Conservation (phyloP, 1,284 basidiomycete species). For the Tetrapyrgos nigripes region DNA sequence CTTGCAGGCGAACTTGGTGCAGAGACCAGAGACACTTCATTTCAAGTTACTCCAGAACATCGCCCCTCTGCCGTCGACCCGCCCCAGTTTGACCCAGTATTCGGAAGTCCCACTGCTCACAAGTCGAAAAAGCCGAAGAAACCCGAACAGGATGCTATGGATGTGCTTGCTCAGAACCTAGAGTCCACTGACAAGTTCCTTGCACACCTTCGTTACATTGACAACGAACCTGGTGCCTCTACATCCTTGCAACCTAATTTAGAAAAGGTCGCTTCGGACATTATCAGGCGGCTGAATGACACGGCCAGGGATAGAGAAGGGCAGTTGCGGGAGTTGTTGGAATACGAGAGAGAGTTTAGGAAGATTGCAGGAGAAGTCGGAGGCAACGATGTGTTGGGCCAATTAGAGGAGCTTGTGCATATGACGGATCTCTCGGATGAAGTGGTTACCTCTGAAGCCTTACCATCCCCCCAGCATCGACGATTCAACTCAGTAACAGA, state of each 20-base stretch:
- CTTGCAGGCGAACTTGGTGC: slow-evolving; percentile 42
- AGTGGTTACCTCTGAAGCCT: slow-evolving; percentile 45
- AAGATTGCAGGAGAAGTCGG: slow-evolving; percentile 79
- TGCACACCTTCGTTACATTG: slow-evolving; percentile 69
- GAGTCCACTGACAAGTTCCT: slow-evolving; percentile 81
- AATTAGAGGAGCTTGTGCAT: slow-evolving; percentile 65
- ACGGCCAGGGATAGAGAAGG: slow-evolving; percentile 76
- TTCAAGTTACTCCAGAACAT: slow-evolving; percentile 23
- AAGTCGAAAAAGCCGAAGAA: slow-evolving; percentile 37
- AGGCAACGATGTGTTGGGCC: slow-evolving; percentile 73
- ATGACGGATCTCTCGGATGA: slow-evolving; percentile 58
- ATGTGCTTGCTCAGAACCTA: slow-evolving; percentile 71
- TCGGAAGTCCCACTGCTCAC: slow-evolving; percentile 43
- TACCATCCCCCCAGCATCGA: slow-evolving; percentile 25
- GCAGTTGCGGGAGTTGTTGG: slow-evolving; percentile 77
- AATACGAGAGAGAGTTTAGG: slow-evolving; percentile 79
- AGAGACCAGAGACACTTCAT: slow-evolving; percentile 25
- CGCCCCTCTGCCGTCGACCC: slow-evolving; percentile 23
- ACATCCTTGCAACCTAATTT: slow-evolving; percentile 54
- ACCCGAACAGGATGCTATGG: slow-evolving; percentile 71
- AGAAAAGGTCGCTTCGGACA: slow-evolving; percentile 75
- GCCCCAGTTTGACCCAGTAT: slow-evolving; percentile 46
- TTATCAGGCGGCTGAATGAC: slow-evolving; percentile 78
- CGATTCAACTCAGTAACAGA: slow-evolving; percentile 49
- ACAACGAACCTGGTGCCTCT: slow-evolving; percentile 54